phyloP scores from a whole-genome alignment of 176 grass and related monocot genomes.

The Pharus latifolius region DNA sequence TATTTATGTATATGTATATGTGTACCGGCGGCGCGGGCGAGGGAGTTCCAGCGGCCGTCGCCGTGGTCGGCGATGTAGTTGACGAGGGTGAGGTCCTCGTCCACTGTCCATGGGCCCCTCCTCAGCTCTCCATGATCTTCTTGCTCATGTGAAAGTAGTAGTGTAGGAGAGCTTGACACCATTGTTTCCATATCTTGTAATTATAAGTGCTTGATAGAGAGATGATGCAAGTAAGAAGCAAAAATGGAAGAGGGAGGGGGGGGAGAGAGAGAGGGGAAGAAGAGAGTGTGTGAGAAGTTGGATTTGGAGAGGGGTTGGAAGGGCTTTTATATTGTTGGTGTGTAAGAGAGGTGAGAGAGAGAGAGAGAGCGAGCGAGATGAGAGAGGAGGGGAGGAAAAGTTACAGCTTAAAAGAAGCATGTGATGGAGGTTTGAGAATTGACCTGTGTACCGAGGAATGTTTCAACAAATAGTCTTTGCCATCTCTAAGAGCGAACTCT shows the following conservation, averaged over 20 bases:
- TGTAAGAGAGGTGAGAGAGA: background rate
- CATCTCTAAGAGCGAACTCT: too few relatives aligned
- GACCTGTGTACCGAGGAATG: too few relatives aligned
- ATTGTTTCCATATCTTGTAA: too few relatives aligned
- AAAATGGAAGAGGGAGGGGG: background rate
- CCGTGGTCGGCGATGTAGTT: constrained; percentile 51
- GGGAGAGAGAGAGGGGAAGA: background rate
- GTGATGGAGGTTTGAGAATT: background rate
- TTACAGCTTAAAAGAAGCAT: constrained; percentile 8
- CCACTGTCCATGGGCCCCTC: constrained; percentile 53
- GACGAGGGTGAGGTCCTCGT: constrained; percentile 61
- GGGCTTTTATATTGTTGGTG: constrained; percentile 26
- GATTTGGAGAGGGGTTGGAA: constrained; percentile 8
- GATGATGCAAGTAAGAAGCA: background rate
- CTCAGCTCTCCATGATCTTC: constrained; percentile 11
- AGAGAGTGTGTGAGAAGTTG: background rate
- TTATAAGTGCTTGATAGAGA: too few relatives aligned
- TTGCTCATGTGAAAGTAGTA: background rate
- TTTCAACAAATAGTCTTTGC: too few relatives aligned
- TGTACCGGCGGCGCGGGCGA: constrained; percentile 46
- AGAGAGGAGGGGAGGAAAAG: too few relatives aligned
- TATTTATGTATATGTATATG: too few relatives aligned
- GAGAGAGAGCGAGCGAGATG: background rate
- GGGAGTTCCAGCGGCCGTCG: constrained; percentile 69
- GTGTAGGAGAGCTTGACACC: too few relatives aligned